Evolutionary conservation across 2,329 filamentous ascomycete genomes (phyloP).

Genomic region (Raffaelea ambrosiae): DNA sequence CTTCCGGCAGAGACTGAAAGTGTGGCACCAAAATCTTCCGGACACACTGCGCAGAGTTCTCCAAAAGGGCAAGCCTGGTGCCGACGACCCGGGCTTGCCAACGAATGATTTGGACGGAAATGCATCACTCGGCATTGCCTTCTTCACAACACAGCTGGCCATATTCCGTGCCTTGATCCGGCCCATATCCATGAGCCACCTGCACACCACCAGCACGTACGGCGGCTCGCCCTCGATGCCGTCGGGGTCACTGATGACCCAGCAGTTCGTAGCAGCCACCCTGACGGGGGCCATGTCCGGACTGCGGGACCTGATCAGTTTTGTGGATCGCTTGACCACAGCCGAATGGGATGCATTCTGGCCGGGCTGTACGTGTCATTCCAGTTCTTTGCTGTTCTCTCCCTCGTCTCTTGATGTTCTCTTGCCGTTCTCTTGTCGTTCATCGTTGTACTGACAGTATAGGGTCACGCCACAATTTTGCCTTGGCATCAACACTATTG

Average conservation of each 20-base stretch:
- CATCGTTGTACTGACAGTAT: not conserved
- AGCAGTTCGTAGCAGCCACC: not conserved
- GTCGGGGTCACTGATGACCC: not conserved
- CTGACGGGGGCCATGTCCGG: slow-evolving; percentile 1
- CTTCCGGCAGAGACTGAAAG: slow-evolving; percentile 1
- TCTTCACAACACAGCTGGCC: slow-evolving; percentile 3
- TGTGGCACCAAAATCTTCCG: slow-evolving; percentile 3
- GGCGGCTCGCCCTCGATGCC: not conserved
- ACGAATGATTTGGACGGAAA: not conserved
- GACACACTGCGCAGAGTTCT: not conserved
- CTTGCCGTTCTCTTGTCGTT: too few species aligned
- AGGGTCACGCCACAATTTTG: slow-evolving; percentile 7
- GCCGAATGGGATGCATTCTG: slow-evolving; percentile 9
- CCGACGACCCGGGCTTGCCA: not conserved
- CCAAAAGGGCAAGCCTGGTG: not conserved
- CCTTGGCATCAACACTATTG: slow-evolving; percentile 3
- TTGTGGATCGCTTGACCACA: slow-evolving; percentile 4
- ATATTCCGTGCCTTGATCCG: slow-evolving; percentile 4
- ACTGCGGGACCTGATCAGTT: slow-evolving; percentile 1
- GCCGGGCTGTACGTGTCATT: slow-evolving; percentile 3
- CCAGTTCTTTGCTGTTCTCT: too few species aligned
- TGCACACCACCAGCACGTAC: not conserved
- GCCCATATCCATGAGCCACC: slow-evolving; percentile 1
- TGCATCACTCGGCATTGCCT: slow-evolving; percentile 3
- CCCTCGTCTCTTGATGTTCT: not conserved